phyloP scores from a whole-genome alignment of 2,329 filamentous ascomycete species.

The Neofusicoccum parvum region DNA sequence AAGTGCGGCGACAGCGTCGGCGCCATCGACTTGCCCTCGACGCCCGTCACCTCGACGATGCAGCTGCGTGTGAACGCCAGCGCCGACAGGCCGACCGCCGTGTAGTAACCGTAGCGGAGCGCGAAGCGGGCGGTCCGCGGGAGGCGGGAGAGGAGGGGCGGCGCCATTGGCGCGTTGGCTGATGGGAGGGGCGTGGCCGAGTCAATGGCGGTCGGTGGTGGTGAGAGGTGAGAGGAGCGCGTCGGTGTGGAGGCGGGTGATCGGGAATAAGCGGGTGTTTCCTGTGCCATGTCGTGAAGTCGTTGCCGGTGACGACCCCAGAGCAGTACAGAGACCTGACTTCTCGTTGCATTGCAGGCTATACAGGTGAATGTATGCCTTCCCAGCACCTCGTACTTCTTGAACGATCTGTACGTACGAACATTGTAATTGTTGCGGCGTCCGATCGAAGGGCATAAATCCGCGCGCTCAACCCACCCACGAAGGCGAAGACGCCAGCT shows the following conservation, averaged over 20 bases:
- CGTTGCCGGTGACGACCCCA: background rate
- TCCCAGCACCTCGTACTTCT: background rate
- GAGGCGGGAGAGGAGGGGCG: background rate
- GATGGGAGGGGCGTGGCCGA: background rate
- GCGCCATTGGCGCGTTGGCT: slow-evolving; percentile 3
- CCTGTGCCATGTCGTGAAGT: background rate
- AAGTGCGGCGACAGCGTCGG: slow-evolving; percentile 48
- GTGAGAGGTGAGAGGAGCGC: background rate
- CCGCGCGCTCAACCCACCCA: no score
- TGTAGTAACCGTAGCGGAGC: background rate
- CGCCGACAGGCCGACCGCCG: background rate
- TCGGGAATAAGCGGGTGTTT: background rate
- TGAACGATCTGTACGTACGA: no score
- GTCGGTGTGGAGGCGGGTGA: background rate
- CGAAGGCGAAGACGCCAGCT: background rate
- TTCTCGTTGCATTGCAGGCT: no score
- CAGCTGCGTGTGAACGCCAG: background rate
- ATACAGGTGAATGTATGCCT: background rate
- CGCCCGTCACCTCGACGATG: slow-evolving; percentile 21
- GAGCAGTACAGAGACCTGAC: background rate
- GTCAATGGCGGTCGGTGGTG: background rate
- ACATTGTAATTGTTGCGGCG: no score
- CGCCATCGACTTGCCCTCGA: slow-evolving; percentile 48
- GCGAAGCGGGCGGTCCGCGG: background rate
- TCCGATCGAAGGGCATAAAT: no score